Evolutionary conservation across 1,139 yeast genomes (phyloP).

Genomic region (Geotrichum siamense): DNA sequence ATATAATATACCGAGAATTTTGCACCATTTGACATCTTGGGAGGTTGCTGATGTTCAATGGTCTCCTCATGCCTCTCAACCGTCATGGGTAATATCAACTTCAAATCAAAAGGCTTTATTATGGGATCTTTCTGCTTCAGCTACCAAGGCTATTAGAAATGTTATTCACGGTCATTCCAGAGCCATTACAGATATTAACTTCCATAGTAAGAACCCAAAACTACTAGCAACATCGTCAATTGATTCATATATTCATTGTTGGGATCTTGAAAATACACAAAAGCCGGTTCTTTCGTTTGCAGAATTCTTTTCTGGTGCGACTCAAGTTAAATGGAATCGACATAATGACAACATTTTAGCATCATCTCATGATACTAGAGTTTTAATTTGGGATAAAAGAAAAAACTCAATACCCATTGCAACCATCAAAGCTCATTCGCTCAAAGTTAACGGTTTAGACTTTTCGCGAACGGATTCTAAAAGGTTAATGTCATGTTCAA

Average conservation of each 20-base stretch:
- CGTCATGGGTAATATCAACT: constrained; percentile 88
- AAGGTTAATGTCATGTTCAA: constrained; percentile 70
- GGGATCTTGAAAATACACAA: constrained; percentile 83
- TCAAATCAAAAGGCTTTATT: constrained; percentile 91
- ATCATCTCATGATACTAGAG: constrained; percentile 72
- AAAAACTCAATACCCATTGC: constrained; percentile 71
- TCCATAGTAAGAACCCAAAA: constrained; percentile 83
- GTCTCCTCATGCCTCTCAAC: constrained; percentile 82
- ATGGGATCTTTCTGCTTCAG: constrained; percentile 81
- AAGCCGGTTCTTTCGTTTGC: constrained; percentile 72
- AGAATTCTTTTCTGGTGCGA: constrained; percentile 91
- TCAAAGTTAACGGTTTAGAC: constrained; percentile 85
- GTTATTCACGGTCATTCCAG: constrained; percentile 84
- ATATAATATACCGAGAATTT: constrained; percentile 88
- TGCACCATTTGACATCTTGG: constrained; percentile 91
- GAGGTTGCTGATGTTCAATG: constrained; percentile 98
- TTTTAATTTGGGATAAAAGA: constrained; percentile 82
- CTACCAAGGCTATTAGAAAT: constrained; percentile 72
- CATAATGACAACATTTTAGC: constrained; percentile 71
- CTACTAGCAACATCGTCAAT: constrained; percentile 89
- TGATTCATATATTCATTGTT: constrained; percentile 75
- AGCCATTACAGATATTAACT: constrained; percentile 92
- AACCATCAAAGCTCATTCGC: constrained; percentile 62
- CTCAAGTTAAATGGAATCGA: constrained; percentile 91
- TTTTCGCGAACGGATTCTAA: constrained; percentile 57